These are phyloP conservation scores for Eudorina sp. DNA, from an alignment of 139 green algal species.

Conservation along the genomic window DNA sequence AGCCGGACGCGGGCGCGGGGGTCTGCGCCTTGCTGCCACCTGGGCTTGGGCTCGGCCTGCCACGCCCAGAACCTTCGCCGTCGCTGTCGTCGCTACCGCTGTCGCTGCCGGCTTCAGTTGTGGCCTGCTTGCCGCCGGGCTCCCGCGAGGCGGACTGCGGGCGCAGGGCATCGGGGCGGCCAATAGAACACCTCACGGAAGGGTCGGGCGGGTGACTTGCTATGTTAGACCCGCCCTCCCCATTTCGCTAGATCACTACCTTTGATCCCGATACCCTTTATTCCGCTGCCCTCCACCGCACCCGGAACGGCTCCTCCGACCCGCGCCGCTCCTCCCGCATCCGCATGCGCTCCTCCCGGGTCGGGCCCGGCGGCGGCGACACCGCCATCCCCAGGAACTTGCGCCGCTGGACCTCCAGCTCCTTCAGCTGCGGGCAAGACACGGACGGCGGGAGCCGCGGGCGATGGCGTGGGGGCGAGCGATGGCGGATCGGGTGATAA, in stretches of 20 bases:
- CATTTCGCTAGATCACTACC: too few relatives aligned
- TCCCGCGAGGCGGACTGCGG: constrained; percentile 2
- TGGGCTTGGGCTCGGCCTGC: too few relatives aligned
- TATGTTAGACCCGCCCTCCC: too few relatives aligned
- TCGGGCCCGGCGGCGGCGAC: neutral
- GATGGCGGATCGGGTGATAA: too few relatives aligned
- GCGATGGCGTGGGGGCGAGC: too few relatives aligned
- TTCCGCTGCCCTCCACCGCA: too few relatives aligned
- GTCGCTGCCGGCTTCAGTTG: neutral
- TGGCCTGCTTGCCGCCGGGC: neutral
- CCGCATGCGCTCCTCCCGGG: constrained; percentile 54
- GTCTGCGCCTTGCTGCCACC: too few relatives aligned
- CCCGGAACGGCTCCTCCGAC: constrained; percentile 17
- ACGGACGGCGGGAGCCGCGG: neutral
- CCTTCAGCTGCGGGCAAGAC: constrained; percentile 2
- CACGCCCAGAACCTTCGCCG: too few relatives aligned
- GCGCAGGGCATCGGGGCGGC: neutral
- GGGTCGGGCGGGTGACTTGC: too few relatives aligned
- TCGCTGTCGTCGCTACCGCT: neutral
- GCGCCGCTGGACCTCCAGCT: constrained; percentile 22
- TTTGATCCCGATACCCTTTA: too few relatives aligned
- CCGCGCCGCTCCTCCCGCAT: neutral
- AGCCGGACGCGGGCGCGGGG: too few relatives aligned
- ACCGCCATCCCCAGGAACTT: constrained; percentile 29
- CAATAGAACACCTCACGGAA: neutral